These are phyloP conservation scores for Trypanosoma congolense DNA, from an alignment of 208 protist genomes.

Conservation along the genomic window DNA sequence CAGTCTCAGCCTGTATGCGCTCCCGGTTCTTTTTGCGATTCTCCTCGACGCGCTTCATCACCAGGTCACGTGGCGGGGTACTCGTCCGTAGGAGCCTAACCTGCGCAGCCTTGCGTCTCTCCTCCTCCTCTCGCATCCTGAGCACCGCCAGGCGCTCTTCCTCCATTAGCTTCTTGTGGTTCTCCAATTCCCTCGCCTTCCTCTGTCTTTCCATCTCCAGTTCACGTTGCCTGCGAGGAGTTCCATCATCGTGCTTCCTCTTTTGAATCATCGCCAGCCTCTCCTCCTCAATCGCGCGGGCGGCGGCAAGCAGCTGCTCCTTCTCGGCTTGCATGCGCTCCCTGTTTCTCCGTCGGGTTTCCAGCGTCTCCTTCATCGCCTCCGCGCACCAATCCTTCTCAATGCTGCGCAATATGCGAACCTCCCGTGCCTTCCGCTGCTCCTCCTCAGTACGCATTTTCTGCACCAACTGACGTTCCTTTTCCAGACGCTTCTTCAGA, in stretches of 20 bases:
- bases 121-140: conserved; percentile 45
- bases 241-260: conserved; percentile 3
- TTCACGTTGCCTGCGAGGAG: conserved; percentile 18
- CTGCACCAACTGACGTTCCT: conserved; percentile 38
- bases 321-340: conserved; percentile 1
- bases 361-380: background rate
- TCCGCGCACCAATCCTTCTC: background rate
- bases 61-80: background rate
- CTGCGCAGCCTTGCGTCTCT: conserved; percentile 1
- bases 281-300: background rate
- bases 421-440: conserved; percentile 5
- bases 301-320: background rate
- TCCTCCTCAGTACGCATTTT: conserved; percentile 47
- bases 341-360: background rate
- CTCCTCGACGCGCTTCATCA: conserved; percentile 8
- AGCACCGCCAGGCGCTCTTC: conserved; percentile 39
- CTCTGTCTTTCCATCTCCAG: conserved; percentile 20
- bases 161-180: conserved; percentile 31
- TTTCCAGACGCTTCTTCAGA: conserved; percentile 37
- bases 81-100: background rate
- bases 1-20: background rate
- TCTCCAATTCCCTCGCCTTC: conserved; percentile 34
- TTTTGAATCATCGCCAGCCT: background rate
- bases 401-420: background rate
- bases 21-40: conserved; percentile 10